Percentiles rank a stretch among this genome's conserved stretches.
Evolutionary conservation across 768 basidiomycete genomes (phyloP).

Genomic region (Astraeus odoratus): DNA sequence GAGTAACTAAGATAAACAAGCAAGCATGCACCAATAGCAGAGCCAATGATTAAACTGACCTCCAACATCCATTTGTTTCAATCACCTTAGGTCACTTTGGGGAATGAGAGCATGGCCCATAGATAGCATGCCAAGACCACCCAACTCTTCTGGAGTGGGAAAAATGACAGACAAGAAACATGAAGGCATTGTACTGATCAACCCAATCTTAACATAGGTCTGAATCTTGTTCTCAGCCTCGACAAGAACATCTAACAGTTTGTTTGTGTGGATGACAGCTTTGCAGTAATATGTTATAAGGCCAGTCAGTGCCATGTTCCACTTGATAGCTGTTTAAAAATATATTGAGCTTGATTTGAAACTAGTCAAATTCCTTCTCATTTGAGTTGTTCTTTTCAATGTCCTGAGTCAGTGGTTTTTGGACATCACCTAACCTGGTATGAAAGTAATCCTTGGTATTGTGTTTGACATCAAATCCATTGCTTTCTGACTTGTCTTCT

Average conservation of each 20-base stretch:
- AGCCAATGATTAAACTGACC: constrained; percentile 33
- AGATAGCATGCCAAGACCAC: constrained; percentile 97
- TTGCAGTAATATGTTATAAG: constrained; percentile 98
- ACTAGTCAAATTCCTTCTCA: background rate
- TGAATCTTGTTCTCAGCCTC: constrained; percentile 99
- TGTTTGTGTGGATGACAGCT: constrained; percentile 95
- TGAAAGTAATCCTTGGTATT: background rate
- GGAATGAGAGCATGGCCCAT: constrained; percentile 99
- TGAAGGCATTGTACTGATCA: constrained; percentile 99
- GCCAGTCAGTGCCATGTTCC: constrained; percentile 93
- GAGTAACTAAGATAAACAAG: constrained; percentile 55
- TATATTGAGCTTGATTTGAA: too few species aligned
- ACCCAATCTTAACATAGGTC: constrained; percentile 98
- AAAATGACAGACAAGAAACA: constrained; percentile 96
- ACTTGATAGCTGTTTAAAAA: constrained; percentile 98
- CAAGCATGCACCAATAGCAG: background rate
- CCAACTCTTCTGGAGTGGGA: constrained; percentile 97
- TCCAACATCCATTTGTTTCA: constrained; percentile 95
- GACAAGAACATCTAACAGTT: constrained; percentile 90
- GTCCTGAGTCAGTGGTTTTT: background rate
- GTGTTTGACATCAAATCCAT: background rate
- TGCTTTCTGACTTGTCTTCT: background rate
- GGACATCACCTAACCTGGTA: background rate
- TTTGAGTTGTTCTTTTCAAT: background rate
- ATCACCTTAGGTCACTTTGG: constrained; percentile 95